Percentiles rank a stretch among this genome's conserved stretches.
These are phyloP conservation scores for Phascolomyces articulosus DNA, from an alignment of 371 early-diverging fungal species.

Conservation along the genomic window DNA sequence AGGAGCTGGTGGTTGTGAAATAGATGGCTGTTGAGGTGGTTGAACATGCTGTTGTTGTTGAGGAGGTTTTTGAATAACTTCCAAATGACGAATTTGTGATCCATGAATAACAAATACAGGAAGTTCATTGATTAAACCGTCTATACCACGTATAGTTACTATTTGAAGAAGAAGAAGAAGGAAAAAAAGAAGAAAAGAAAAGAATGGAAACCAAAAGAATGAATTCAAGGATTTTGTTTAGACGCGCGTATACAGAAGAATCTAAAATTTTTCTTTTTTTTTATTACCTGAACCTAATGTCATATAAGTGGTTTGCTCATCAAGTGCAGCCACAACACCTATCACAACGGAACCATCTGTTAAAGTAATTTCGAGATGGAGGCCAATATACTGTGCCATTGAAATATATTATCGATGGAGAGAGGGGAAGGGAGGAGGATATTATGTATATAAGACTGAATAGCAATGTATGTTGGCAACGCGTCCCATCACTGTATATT, in stretches of 20 bases:
- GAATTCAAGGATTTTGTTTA: no score
- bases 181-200: no score
- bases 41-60: neutral
- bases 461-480: no score
- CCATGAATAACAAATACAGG: slow-evolving; percentile 3
- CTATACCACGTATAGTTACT: neutral
- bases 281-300: slow-evolving; percentile 15
- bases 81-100: slow-evolving; percentile 1
- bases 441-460: no score
- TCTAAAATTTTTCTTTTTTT: neutral
- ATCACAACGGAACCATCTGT: slow-evolving; percentile 12
- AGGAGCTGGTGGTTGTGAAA: neutral
- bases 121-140: neutral
- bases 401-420: no score
- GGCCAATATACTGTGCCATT: slow-evolving; percentile 27
- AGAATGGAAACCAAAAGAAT: no score
- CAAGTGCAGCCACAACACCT: slow-evolving; percentile 22
- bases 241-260: neutral
- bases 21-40: neutral
- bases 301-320: slow-evolving; percentile 12
- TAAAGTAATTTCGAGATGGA: slow-evolving; percentile 18
- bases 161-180: neutral
- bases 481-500: no score
- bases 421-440: no score
- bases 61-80: neutral